phyloP scores from a whole-genome alignment of 495 filamentous ascomycete genomes.

The Penicillium canescens region DNA sequence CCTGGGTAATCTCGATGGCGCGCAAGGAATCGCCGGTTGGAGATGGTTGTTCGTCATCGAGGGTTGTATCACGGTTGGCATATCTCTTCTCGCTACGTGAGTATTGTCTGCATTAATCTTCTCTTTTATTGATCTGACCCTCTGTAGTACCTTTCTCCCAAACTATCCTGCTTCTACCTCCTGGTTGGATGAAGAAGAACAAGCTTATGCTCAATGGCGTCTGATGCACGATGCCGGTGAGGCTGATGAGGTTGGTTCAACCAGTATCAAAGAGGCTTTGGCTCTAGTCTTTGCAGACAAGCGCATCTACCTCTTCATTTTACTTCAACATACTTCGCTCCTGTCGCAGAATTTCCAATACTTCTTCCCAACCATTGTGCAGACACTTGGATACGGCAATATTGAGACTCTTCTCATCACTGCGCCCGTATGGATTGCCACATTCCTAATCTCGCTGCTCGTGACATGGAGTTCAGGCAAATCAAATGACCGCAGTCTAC shows the following conservation, averaged over 20 bases:
- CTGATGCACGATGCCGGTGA: slow-evolving; percentile 76
- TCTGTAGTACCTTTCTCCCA: slow-evolving; percentile 64
- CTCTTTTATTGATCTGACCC: slow-evolving; percentile 19
- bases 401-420: slow-evolving; percentile 73
- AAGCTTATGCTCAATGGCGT: slow-evolving; percentile 66
- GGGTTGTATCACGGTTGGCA: slow-evolving; percentile 46
- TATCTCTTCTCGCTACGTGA: slow-evolving; percentile 26
- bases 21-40: slow-evolving; percentile 60
- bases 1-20: slow-evolving; percentile 30
- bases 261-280: slow-evolving; percentile 27
- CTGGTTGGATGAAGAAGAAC: slow-evolving; percentile 70
- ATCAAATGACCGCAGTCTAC: slow-evolving; percentile 74
- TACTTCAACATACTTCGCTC: slow-evolving; percentile 37
- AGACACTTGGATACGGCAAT: slow-evolving; percentile 64
- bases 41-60: slow-evolving; percentile 81
- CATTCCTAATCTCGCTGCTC: slow-evolving; percentile 66
- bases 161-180: slow-evolving; percentile 76
- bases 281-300: slow-evolving; percentile 30
- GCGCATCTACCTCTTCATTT: slow-evolving; percentile 38
- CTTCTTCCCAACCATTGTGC: slow-evolving; percentile 82
- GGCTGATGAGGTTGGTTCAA: slow-evolving; percentile 52
- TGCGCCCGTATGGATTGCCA: slow-evolving; percentile 71
- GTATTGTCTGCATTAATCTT: neutral
- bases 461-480: slow-evolving; percentile 76
- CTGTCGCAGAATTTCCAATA: slow-evolving; percentile 65